Percentiles rank a stretch among this genome's conserved stretches.
phyloP scores from a whole-genome alignment of 495 filamentous ascomycete species.

The Penicillium mononematosum region DNA sequence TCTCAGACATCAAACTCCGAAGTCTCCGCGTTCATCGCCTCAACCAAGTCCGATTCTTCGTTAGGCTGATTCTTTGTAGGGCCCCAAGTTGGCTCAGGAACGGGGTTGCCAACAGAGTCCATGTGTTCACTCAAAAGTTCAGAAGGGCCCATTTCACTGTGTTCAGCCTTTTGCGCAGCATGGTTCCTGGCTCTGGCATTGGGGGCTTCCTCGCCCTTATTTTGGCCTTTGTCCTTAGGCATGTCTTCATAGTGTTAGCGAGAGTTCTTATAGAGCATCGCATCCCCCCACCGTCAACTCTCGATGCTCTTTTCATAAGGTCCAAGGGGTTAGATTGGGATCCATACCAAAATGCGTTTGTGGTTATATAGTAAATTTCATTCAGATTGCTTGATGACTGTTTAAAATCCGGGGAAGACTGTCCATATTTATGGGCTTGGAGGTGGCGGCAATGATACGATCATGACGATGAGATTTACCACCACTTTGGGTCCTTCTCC shows the following conservation, averaged over 20 bases:
- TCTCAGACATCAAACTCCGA: constrained; percentile 15
- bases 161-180: constrained; percentile 3
- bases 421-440: constrained; percentile 17
- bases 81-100: constrained; percentile 34
- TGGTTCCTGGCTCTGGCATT: not conserved
- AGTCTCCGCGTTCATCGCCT: constrained; percentile 32
- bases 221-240: not conserved
- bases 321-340: not conserved
- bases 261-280: not conserved
- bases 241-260: not conserved
- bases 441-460: constrained; percentile 27
- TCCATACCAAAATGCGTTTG: not conserved
- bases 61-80: constrained; percentile 14
- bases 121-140: constrained; percentile 29
- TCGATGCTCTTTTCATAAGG: not conserved
- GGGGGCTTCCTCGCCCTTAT: not conserved
- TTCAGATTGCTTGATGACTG: not conserved
- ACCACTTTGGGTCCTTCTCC: constrained; percentile 22
- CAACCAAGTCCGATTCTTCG: constrained; percentile 30
- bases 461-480: constrained; percentile 32
- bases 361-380: not conserved
- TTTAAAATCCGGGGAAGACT: not conserved
- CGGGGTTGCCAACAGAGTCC: constrained; percentile 36
- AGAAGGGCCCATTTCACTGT: constrained; percentile 26
- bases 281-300: not conserved